phyloP scores from a whole-genome alignment of 2,329 filamentous ascomycete genomes.

The Hymenoscyphus repandus region DNA sequence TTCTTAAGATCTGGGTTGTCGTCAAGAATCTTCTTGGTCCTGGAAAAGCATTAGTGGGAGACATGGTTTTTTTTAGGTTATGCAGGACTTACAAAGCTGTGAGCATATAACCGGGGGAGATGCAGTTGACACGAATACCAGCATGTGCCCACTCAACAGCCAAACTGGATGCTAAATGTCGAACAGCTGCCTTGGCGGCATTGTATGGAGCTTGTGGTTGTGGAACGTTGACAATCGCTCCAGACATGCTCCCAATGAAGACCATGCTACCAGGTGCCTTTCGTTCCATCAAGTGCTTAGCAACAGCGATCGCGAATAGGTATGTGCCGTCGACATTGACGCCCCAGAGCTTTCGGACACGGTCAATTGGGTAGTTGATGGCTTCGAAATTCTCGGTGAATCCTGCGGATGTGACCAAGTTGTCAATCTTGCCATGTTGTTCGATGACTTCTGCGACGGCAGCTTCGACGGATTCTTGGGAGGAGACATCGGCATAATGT shows the following conservation, averaged over 20 bases:
- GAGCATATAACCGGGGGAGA: slow-evolving; percentile 94
- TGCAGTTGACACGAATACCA: slow-evolving; percentile 89
- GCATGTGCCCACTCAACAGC: slow-evolving; percentile 91
- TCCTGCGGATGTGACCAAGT: slow-evolving; percentile 90
- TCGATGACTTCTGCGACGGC: slow-evolving; percentile 66
- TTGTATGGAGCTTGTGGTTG: slow-evolving; percentile 94
- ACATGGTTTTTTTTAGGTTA: not conserved
- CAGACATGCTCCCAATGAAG: slow-evolving; percentile 94
- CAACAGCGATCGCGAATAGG: slow-evolving; percentile 77
- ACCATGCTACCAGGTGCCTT: slow-evolving; percentile 79
- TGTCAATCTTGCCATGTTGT: slow-evolving; percentile 78
- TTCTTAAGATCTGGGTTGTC: slow-evolving; percentile 86
- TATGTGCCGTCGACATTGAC: slow-evolving; percentile 95
- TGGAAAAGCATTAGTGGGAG: slow-evolving; percentile 34
- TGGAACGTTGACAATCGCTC: slow-evolving; percentile 88
- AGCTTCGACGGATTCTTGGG: slow-evolving; percentile 69
- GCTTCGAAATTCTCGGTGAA: slow-evolving; percentile 96
- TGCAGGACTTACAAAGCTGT: slow-evolving; percentile 69
- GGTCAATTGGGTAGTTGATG: slow-evolving; percentile 82
- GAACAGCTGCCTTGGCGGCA: slow-evolving; percentile 83
- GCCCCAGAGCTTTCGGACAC: slow-evolving; percentile 87
- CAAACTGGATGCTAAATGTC: slow-evolving; percentile 80
- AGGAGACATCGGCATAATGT: slow-evolving; percentile 83
- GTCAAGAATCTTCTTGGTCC: slow-evolving; percentile 88
- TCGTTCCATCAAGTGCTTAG: slow-evolving; percentile 81